Evolutionary conservation across 768 basidiomycete species (phyloP), one percentile per base, ranked within the genome.

Genomic region (Amylocystis lapponica): DNA sequence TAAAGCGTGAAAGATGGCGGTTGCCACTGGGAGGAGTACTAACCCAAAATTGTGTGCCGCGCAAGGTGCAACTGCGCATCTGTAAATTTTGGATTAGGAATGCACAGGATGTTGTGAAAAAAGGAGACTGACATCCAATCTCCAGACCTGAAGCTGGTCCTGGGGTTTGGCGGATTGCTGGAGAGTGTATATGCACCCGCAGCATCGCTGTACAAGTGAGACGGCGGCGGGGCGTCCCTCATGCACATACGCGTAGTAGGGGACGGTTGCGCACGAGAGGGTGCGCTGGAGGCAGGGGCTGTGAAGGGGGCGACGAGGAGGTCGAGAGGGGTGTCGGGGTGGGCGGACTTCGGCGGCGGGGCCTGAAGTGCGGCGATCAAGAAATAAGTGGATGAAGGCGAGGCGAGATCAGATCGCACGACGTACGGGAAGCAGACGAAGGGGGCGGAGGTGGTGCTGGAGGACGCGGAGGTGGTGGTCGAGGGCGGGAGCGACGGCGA

Each of bases 11-110:
- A 8, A 37, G 36, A 12, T 17, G 34, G 9, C 9, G 19, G 34
- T 19, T 35, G 19, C 34, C 17, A 6, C 13, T 19, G 33, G 12
- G 10, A 13, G n/a, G 40, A 58, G 56, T 11, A 76, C 83, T 70
- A 61, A 87, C 86, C 83, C 83, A 70, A 89, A 90, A 66, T 90
- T 90, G 61, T 88, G 85, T 12, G 84, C 86, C 54, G 78, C 81
- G 60, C 87, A 90, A 36, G 72, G 78, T 51, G 76, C 69, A 43
- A 76, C 74, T 43, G 66, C 67, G 58, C 86, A 89, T 68, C 86
- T 86, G 50, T 16, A 35, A 30, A 37, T 23, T 34, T 14, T 7
- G 16, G 38, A 48, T 59, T 35, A 61, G 7, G 5, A 27, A 35
- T n/a, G 38, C 4, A 3, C 36, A 27, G 63, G 54, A 37, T 39